These are phyloP conservation scores for Amoebophrya sp. DNA, from an alignment of 169 alveolate species.

Conservation along the genomic window DNA sequence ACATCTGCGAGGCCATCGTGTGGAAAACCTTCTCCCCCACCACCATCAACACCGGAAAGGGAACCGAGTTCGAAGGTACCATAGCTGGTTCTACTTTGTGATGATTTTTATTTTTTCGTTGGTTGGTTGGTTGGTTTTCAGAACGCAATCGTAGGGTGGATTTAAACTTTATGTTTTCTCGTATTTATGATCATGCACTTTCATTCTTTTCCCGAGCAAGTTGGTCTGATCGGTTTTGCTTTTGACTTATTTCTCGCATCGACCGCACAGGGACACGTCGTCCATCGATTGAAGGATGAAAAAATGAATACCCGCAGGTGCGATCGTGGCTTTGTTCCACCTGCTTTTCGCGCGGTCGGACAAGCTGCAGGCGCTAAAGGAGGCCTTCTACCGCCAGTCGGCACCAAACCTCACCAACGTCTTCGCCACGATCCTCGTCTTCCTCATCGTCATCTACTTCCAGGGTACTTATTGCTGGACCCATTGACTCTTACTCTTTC, in stretches of 20 bases:
- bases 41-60: conserved; percentile 81
- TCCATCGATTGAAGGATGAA: no score
- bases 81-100: conserved; percentile 35
- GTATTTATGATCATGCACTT: no score
- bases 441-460: conserved; percentile 94
- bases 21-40: conserved; percentile 98
- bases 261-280: conserved; percentile 61
- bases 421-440: conserved; percentile 90
- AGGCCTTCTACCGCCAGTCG: conserved; percentile 91
- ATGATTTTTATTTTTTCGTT: neutral
- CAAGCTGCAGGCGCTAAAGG: conserved; percentile 72
- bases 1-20: conserved; percentile 95
- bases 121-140: no score
- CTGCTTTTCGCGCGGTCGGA: conserved; percentile 82
- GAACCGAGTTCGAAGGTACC: conserved; percentile 98
- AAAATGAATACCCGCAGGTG: no score
- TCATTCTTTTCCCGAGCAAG: no score
- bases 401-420: conserved; percentile 96
- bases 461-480: conserved; percentile 72
- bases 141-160: no score
- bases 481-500: no score
- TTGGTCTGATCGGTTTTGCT: conserved; percentile 18
- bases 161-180: conserved; percentile 18
- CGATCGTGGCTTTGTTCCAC: conserved; percentile 93
- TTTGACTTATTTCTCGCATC: neutral